Evolutionary conservation across 345 rosid genomes (phyloP), one percentile per base, ranked within the genome.

Genomic region (Brassica carinata): DNA sequence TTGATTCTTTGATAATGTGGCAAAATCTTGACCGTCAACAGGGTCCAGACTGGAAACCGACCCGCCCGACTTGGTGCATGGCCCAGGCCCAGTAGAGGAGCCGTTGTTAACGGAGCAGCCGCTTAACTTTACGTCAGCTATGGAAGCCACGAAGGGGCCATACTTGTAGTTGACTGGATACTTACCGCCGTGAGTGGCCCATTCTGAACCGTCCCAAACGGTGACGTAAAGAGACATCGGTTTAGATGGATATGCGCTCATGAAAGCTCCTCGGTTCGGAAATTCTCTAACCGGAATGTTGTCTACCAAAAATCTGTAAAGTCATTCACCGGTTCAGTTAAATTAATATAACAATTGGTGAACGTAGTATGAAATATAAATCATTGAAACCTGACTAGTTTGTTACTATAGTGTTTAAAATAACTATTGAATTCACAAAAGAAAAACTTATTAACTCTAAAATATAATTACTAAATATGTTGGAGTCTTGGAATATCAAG

Each of bases 181-280:
- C 79, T 93, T 94, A 61, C 99, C 99, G 59, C 98, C 99, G 57
- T 91, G 86, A 4, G 99, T 95, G 61, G 99, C 99, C 99, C 99
- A 95, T 3, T 90, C 85, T 18, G 99, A 95, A 5, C 93, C 99
- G 62, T 95, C 99, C 99, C 99, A 95, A 74, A 95, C 88, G 8
- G 98, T 91, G 15, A 88, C 82, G 18, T 90, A 89, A 2, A 93
- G 30, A 1, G 92, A 89, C 98, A 95, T 93, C 14, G 97, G 92
- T 82, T 91, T 95, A 59, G 90, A 87, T 27, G 99, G 99, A 30
- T 90, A 91, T 0, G 69, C 84, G 3, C 82, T 71, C 1, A 87
- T 81, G 83, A 82, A 89, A 19, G 85, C 89, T 4, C 85, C 88
- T 7, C 74, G 88, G 71, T 76, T 78, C 1, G 87, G 88, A 64